phyloP scores from a whole-genome alignment of 192 early-diverging fungal genomes.

The Linnemannia hyalina region DNA sequence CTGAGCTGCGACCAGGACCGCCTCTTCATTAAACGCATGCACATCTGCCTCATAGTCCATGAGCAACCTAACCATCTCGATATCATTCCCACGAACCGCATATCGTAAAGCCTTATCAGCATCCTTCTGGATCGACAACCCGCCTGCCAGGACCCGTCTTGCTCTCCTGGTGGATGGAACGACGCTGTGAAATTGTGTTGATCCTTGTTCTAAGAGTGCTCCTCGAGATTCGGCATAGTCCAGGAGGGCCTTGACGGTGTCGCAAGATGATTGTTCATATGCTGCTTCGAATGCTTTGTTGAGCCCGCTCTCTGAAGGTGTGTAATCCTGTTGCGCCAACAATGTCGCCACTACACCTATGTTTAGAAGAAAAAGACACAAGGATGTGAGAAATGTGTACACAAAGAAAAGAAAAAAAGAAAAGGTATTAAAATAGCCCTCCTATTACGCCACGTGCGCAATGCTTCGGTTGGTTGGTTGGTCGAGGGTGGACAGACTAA shows the following conservation, averaged over 20 bases:
- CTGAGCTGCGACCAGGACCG: constrained; percentile 35
- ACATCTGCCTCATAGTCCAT: constrained; percentile 50
- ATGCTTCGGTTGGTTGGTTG: background rate
- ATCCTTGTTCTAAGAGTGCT: background rate
- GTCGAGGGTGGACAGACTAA: too few relatives aligned
- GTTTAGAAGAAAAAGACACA: background rate
- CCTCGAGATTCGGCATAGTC: constrained; percentile 41
- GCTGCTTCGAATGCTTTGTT: constrained; percentile 53
- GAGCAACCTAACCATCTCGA: constrained; percentile 48
- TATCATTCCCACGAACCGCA: constrained; percentile 49
- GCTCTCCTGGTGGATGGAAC: constrained; percentile 27
- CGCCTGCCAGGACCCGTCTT: constrained; percentile 33
- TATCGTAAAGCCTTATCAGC: constrained; percentile 47
- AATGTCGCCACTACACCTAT: constrained; percentile 29
- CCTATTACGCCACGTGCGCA: background rate
- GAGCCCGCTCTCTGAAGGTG: constrained; percentile 46
- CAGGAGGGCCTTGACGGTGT: constrained; percentile 39
- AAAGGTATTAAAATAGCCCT: background rate
- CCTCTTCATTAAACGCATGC: constrained; percentile 49
- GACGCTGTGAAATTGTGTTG: constrained; percentile 14
- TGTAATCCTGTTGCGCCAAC: constrained; percentile 30
- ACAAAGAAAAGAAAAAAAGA: background rate
- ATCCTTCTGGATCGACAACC: constrained; percentile 46
- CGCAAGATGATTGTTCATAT: constrained; percentile 35
- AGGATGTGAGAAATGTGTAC: background rate